Evolutionary conservation across 495 filamentous ascomycete genomes (phyloP).

Genomic region (Aspergillus diversus): DNA sequence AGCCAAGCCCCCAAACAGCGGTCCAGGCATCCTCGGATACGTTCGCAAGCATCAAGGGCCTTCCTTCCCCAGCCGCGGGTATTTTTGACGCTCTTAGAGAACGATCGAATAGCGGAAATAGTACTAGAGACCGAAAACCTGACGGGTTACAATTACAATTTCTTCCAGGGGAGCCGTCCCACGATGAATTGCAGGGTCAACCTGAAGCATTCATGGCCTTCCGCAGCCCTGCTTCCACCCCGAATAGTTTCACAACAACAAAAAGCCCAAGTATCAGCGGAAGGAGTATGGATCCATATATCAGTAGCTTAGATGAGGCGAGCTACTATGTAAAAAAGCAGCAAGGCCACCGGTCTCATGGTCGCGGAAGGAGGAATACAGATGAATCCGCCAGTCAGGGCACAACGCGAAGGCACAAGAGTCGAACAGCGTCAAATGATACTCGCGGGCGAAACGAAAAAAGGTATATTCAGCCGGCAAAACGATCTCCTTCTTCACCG

Average conservation of each 20-base stretch:
- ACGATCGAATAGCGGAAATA: conserved; percentile 62
- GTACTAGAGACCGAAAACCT: conserved; percentile 79
- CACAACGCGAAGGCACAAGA: conserved; percentile 44
- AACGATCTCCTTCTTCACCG: conserved; percentile 86
- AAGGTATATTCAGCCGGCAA: conserved; percentile 77
- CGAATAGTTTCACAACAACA: conserved; percentile 51
- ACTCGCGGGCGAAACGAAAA: conserved; percentile 66
- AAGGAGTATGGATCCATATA: conserved; percentile 80
- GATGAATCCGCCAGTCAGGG: conserved; percentile 53
- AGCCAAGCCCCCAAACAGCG: conserved; percentile 56
- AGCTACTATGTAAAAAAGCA: conserved; percentile 62
- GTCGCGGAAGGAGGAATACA: conserved; percentile 59
- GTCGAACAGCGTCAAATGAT: conserved; percentile 67
- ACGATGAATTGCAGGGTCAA: conserved; percentile 25
- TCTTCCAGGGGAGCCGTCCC: conserved; percentile 55
- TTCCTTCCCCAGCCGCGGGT: conserved; percentile 61
- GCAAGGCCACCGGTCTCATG: conserved; percentile 55
- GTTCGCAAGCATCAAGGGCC: conserved; percentile 50
- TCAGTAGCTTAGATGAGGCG: conserved; percentile 81
- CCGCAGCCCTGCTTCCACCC: conserved; percentile 51
- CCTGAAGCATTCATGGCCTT: conserved; percentile 28
- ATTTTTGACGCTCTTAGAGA: conserved; percentile 62
- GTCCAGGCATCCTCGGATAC: conserved; percentile 48
- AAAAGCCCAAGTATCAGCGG: conserved; percentile 60
- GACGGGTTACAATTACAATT: conserved; percentile 77